Percentiles rank a stretch among this genome's conserved stretches.
phyloP scores from a whole-genome alignment of 495 filamentous ascomycete genomes.

The Lophiostoma macrostomum region DNA sequence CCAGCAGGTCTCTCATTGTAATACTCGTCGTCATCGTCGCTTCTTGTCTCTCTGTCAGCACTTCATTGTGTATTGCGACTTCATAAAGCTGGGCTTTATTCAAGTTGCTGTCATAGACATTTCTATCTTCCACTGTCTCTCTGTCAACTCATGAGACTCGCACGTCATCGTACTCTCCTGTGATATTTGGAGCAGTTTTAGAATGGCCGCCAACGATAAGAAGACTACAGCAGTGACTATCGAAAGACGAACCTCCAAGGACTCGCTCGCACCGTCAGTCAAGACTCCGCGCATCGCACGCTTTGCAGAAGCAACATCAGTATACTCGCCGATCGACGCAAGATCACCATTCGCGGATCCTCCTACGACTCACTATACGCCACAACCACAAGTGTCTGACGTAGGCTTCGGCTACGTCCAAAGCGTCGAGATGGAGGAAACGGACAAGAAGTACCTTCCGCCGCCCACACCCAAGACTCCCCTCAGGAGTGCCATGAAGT shows the following conservation, averaged over 20 bases:
- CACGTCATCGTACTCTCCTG: slow-evolving; percentile 20
- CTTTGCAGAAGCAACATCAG: slow-evolving; percentile 85
- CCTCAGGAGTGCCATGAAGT: slow-evolving; percentile 80
- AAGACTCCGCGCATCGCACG: slow-evolving; percentile 78
- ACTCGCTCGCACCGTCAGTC: slow-evolving; percentile 50
- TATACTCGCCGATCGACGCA: slow-evolving; percentile 75
- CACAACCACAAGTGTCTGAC: slow-evolving; percentile 70
- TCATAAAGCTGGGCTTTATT: slow-evolving; percentile 34
- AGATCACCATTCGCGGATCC: slow-evolving; percentile 68
- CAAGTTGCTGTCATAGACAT: slow-evolving; percentile 30
- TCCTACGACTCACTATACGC: slow-evolving; percentile 54
- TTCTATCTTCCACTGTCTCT: slow-evolving; percentile 1
- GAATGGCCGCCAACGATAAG: slow-evolving; percentile 39
- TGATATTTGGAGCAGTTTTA: slow-evolving; percentile 22
- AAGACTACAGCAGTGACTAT: slow-evolving; percentile 35
- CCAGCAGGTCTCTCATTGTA: slow-evolving; percentile 38
- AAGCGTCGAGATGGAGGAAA: slow-evolving; percentile 48
- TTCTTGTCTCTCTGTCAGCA: slow-evolving; percentile 19
- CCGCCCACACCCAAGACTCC: slow-evolving; percentile 57
- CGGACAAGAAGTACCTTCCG: slow-evolving; percentile 42
- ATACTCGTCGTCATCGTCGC: slow-evolving; percentile 27
- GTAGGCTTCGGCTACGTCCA: slow-evolving; percentile 87
- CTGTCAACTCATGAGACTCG: slow-evolving; percentile 24
- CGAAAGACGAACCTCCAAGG: slow-evolving; percentile 35
- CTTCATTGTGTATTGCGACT: slow-evolving; percentile 22